Percentiles rank a stretch among this genome's conserved stretches.
These are phyloP conservation scores for Zymoseptoria ardabiliae DNA, from an alignment of 2,329 filamentous ascomycete genomes.

Conservation along the genomic window DNA sequence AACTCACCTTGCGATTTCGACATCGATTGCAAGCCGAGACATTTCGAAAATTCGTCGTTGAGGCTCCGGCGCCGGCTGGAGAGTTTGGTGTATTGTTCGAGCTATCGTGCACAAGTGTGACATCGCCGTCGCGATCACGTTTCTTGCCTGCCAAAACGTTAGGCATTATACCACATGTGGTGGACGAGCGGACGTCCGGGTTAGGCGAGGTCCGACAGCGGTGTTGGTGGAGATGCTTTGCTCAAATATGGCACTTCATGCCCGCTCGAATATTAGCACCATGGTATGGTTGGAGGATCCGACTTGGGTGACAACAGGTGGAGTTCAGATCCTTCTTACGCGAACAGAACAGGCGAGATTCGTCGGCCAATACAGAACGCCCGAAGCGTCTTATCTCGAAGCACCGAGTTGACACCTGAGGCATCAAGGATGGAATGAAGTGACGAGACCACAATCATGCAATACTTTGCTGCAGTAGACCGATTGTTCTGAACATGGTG, in stretches of 20 bases:
- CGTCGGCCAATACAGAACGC: not conserved
- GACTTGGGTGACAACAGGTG: not conserved
- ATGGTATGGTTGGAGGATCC: not conserved
- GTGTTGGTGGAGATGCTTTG: not conserved
- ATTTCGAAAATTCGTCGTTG: conserved; percentile 52
- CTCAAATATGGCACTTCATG: not conserved
- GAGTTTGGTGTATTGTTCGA: conserved; percentile 4
- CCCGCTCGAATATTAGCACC: not conserved
- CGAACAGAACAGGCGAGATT: not conserved
- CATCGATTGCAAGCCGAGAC: conserved; percentile 94
- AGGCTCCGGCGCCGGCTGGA: conserved; percentile 33
- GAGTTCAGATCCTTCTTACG: not conserved
- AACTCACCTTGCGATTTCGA: conserved; percentile 61
- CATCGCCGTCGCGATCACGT: conserved; percentile 11
- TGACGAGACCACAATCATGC: no score
- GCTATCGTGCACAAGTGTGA: not conserved
- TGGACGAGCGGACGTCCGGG: not conserved
- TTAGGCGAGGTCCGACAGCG: conserved; percentile 5
- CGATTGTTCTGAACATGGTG: not conserved
- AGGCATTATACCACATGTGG: not conserved
- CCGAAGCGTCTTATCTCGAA: not conserved
- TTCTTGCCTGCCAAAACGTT: conserved; percentile 8
- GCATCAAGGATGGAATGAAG: not conserved
- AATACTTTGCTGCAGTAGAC: no score
- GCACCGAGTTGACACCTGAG: not conserved